Percentiles rank a stretch among this genome's conserved stretches.
Evolutionary conservation across 352 stramenopile genomes (phyloP).

Genomic region (Plasmopara viticola): DNA sequence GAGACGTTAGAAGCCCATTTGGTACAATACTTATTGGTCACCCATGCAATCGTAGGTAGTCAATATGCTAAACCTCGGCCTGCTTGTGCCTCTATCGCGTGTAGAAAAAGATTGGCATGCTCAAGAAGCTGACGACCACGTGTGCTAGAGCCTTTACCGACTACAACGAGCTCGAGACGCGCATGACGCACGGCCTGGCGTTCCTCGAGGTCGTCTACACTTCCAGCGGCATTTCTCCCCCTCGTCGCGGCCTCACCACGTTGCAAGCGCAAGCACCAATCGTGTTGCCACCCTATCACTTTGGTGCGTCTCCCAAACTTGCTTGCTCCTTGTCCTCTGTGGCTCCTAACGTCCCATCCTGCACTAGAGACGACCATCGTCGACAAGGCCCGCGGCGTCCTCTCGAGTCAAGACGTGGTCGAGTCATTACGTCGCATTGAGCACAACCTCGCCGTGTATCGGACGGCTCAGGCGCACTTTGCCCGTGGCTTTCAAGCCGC

Average conservation of each 20-base stretch:
- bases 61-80: not conserved
- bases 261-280: conserved; percentile 50
- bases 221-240: conserved; percentile 45
- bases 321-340: not conserved
- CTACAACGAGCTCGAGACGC: conserved; percentile 28
- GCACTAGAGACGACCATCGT: conserved; percentile 20
- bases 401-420: conserved; percentile 30
- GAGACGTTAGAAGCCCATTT: conserved; percentile 60
- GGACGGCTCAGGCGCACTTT: conserved; percentile 42
- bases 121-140: conserved; percentile 56
- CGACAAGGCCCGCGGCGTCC: conserved; percentile 7
- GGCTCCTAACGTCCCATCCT: conserved; percentile 9
- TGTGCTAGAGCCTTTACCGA: conserved; percentile 24
- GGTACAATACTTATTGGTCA: conserved; percentile 21
- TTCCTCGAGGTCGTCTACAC: conserved; percentile 56
- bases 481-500: conserved; percentile 41
- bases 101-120: conserved; percentile 60
- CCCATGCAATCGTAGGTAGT: not conserved
- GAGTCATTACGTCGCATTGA: conserved; percentile 41
- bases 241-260: conserved; percentile 43
- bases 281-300: conserved; percentile 39
- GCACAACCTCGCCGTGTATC: conserved; percentile 43
- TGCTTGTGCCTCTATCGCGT: not conserved
- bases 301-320: conserved; percentile 22
- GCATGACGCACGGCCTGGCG: conserved; percentile 39